Evolutionary conservation across 2,329 filamentous ascomycete genomes (phyloP).

Genomic region (Simplicillium aogashimaense): DNA sequence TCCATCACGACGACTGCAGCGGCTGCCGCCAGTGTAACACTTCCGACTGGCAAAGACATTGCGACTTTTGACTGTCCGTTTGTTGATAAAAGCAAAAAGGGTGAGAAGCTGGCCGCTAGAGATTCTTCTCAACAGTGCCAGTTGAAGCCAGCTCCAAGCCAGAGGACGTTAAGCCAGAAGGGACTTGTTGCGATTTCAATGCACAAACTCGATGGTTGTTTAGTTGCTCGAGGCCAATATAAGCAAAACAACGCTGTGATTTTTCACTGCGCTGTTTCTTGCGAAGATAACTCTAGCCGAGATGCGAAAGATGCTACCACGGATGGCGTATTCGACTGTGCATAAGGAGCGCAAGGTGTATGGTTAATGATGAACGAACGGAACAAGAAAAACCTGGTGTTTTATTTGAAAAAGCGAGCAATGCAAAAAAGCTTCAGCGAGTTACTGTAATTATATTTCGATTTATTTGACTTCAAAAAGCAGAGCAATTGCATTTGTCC

Average conservation of each 20-base stretch:
- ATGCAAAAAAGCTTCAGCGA: too few species aligned
- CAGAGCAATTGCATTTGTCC: too few species aligned
- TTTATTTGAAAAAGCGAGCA: too few species aligned
- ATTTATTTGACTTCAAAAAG: too few species aligned
- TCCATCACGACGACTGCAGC: not conserved
- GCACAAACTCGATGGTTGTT: not conserved
- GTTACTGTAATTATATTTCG: too few species aligned
- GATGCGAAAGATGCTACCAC: not conserved
- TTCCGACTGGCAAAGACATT: not conserved
- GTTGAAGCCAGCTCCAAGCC: not conserved
- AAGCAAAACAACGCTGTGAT: not conserved
- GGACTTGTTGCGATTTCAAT: not conserved
- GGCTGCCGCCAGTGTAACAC: not conserved
- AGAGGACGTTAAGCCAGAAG: too few species aligned
- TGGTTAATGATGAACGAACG: too few species aligned
- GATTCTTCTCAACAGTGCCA: not conserved
- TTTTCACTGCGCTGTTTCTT: not conserved
- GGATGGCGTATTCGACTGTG: not conserved
- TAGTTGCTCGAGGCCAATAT: not conserved
- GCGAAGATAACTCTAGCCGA: not conserved
- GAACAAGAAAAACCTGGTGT: too few species aligned
- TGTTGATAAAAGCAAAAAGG: not conserved
- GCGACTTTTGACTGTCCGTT: not conserved
- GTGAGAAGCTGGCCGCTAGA: not conserved
- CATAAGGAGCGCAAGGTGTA: not conserved